Evolutionary conservation across 2,329 filamentous ascomycete species (phyloP).

Genomic region (Nothomitra cinnamomea): DNA sequence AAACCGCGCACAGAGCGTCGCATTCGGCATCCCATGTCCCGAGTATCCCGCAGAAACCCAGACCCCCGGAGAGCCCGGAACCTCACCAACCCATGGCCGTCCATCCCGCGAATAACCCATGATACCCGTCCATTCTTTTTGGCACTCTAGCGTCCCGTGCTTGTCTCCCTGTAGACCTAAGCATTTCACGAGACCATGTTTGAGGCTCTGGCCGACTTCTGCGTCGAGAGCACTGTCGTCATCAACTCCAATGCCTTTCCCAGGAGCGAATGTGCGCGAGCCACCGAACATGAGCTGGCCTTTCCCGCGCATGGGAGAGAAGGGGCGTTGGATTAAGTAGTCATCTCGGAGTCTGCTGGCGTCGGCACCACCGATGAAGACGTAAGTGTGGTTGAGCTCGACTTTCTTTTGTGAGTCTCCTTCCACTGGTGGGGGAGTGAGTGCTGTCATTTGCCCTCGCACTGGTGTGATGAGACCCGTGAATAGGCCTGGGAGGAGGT

Average conservation of each 20-base stretch:
- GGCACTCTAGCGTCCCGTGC: background rate
- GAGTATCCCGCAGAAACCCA: background rate
- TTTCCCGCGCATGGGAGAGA: background rate
- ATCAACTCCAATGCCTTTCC: background rate
- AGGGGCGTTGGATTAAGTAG: background rate
- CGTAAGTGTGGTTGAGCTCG: background rate
- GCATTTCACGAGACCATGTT: background rate
- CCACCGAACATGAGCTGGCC: background rate
- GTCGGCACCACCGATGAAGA: background rate
- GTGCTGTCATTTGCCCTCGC: conserved; percentile 12
- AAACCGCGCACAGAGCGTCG: background rate
- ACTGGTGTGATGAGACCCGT: conserved; percentile 18
- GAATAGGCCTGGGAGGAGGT: conserved; percentile 18
- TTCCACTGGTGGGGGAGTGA: background rate
- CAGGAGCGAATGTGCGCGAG: background rate
- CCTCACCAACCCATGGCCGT: conserved; percentile 31
- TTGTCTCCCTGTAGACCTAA: background rate
- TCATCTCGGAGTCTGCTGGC: background rate
- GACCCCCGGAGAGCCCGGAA: background rate
- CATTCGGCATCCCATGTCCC: conserved; percentile 2
- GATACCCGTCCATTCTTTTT: conserved; percentile 32
- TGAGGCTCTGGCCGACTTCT: background rate
- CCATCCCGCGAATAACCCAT: conserved; percentile 31
- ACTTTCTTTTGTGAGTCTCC: too few species aligned
- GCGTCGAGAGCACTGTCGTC: background rate